A percentile compares a stretch with the other conserved stretches of the same genome.
phyloP scores from a whole-genome alignment of 352 stramenopile genomes.

The Phytophthora macrochlamydospora region DNA sequence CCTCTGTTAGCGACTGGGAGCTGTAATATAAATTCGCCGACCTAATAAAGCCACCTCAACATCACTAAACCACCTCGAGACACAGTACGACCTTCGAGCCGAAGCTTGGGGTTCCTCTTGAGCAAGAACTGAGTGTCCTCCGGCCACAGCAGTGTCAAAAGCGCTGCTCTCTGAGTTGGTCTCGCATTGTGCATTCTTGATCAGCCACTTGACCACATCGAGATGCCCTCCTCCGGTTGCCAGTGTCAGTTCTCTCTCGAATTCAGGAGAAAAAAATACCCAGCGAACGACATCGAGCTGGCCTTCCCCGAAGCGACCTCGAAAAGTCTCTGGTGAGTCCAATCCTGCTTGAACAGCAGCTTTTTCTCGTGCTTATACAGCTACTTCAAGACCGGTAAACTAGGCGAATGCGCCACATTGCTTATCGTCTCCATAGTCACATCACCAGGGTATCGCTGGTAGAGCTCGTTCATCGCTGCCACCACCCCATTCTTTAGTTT shows the following conservation, averaged over 20 bases:
- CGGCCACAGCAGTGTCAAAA: no score
- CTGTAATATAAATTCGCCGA: no score
- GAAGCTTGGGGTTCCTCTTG: no score
- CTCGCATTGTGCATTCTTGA: conserved; percentile 6
- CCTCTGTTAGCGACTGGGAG: no score
- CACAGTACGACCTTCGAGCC: no score
- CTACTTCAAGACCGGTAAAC: conserved; percentile 9
- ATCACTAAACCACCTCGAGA: no score
- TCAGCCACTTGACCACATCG: conserved; percentile 12
- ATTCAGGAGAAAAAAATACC: conserved; percentile 7
- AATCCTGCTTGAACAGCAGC: not conserved
- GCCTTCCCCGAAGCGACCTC: not conserved
- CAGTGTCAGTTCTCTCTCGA: not conserved
- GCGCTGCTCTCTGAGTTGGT: no score
- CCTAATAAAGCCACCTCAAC: no score
- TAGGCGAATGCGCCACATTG: not conserved
- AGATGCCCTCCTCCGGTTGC: conserved; percentile 3
- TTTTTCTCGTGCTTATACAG: not conserved
- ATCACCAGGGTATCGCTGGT: not conserved
- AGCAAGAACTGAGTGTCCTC: no score
- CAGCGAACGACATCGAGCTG: conserved; percentile 8
- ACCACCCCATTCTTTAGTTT: conserved; percentile 7
- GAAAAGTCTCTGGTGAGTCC: not conserved
- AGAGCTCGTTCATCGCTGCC: conserved; percentile 10
- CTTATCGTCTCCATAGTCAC: not conserved